Conservation (phyloP, 768 basidiomycete genomes). For the Boletus pseudo-olivaceus region DNA sequence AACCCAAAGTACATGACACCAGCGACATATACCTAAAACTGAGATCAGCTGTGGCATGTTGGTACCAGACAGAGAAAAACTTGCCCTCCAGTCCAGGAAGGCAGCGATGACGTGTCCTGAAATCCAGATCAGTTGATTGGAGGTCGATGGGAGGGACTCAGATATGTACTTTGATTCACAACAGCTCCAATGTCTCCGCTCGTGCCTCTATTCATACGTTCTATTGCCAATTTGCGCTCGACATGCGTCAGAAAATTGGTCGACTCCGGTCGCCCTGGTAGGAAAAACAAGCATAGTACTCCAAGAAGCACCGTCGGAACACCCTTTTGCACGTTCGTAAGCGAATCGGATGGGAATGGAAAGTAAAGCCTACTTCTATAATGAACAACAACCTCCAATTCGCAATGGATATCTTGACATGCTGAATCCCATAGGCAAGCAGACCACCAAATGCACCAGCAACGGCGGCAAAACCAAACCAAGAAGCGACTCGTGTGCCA, state of each 20-base stretch:
- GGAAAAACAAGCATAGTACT: slow-evolving; percentile 24
- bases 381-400: slow-evolving; percentile 40
- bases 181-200: slow-evolving; percentile 41
- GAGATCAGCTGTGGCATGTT: slow-evolving; percentile 4
- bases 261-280: slow-evolving; percentile 34
- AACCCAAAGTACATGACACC: slow-evolving; percentile 48
- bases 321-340: slow-evolving; percentile 41
- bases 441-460: slow-evolving; percentile 57
- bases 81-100: slow-evolving; percentile 44
- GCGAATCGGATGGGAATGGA: background rate
- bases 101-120: slow-evolving; percentile 42
- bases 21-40: slow-evolving; percentile 38
- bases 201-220: slow-evolving; percentile 39
- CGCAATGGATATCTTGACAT: slow-evolving; percentile 35
- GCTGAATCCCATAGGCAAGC: slow-evolving; percentile 49
- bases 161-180: slow-evolving; percentile 36
- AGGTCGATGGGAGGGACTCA: background rate
- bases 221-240: slow-evolving; percentile 32
- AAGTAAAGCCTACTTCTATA: slow-evolving; percentile 18
- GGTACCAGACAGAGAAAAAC: background rate
- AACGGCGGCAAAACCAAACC: slow-evolving; percentile 56
- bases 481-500: slow-evolving; percentile 46
- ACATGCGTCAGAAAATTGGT: slow-evolving; percentile 31
- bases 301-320: slow-evolving; percentile 42
- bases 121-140: background rate